A percentile compares a stretch with the other conserved stretches of the same genome.
phyloP scores from a whole-genome alignment of 495 filamentous ascomycete species.

The Neurospora sp. region DNA sequence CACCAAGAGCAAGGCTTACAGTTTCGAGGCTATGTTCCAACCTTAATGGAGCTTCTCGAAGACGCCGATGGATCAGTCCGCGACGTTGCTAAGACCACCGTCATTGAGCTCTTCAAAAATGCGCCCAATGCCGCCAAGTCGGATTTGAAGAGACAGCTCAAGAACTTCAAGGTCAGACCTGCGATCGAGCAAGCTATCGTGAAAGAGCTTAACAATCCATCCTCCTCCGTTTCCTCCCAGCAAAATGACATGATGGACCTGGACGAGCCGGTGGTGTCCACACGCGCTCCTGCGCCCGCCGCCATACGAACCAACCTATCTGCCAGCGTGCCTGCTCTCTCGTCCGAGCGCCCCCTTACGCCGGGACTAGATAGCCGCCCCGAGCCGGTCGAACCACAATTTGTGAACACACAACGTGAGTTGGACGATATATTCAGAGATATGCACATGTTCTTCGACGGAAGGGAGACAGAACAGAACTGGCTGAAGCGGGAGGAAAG shows the following conservation, averaged over 20 bases:
- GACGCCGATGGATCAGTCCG: conserved; percentile 80
- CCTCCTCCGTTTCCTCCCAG: conserved; percentile 37
- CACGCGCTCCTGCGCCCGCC: conserved; percentile 23
- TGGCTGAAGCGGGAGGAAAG: conserved; percentile 80
- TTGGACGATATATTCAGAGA: conserved; percentile 72
- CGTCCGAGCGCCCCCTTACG: conserved; percentile 37
- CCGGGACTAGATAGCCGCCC: conserved; percentile 43
- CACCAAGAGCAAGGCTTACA: conserved; percentile 62
- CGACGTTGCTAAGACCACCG: conserved; percentile 67
- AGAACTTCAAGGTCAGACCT: conserved; percentile 67
- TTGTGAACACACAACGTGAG: conserved; percentile 71
- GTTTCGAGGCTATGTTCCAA: conserved; percentile 73
- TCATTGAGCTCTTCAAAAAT: conserved; percentile 80
- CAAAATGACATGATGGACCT: conserved; percentile 15
- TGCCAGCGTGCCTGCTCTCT: conserved; percentile 39
- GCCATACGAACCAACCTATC: conserved; percentile 32
- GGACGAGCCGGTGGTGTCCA: conserved; percentile 26
- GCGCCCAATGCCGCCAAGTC: conserved; percentile 77
- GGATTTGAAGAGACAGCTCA: conserved; percentile 74
- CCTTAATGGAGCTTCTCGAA: conserved; percentile 74
- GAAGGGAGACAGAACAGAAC: conserved; percentile 82
- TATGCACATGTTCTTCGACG: conserved; percentile 77
- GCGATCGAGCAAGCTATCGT: conserved; percentile 73
- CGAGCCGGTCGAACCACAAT: conserved; percentile 65
- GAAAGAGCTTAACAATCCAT: conserved; percentile 54